Conservation (phyloP, 2,329 filamentous ascomycete species). For the Sporothrix pallida region DNA sequence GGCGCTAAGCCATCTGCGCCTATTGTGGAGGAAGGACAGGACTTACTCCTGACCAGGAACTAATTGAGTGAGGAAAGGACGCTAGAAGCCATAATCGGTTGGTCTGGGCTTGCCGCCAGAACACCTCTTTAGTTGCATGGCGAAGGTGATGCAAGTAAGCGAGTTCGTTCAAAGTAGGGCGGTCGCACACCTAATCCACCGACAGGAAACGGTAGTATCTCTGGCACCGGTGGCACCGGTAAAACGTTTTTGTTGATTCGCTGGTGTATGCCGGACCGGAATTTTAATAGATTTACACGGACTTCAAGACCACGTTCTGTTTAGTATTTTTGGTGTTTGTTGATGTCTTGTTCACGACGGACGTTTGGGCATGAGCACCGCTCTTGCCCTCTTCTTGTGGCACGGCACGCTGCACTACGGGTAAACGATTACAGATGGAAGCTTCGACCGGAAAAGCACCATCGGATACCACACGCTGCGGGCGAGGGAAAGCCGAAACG, state of each 20-base stretch:
- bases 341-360: neutral
- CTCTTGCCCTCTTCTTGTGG: neutral
- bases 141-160: neutral
- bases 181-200: neutral
- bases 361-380: neutral
- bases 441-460: neutral
- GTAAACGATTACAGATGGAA: neutral
- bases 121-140: neutral
- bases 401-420: neutral
- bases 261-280: neutral
- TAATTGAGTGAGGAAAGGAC: no score
- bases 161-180: neutral
- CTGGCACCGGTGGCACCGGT: neutral
- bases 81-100: neutral
- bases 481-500: conserved; percentile 19
- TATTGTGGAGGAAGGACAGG: neutral
- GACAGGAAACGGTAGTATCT: neutral
- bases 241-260: neutral
- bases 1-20: neutral
- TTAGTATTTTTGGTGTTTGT: neutral
- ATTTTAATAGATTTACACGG: neutral
- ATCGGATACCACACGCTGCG: neutral
- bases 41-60: neutral
- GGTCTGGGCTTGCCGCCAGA: neutral
- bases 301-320: neutral